Evolutionary conservation across 202 grass and related monocot species (phyloP), one percentile per base, ranked within the genome.

Genomic region (Schoenoplectus tabernaemontani): DNA sequence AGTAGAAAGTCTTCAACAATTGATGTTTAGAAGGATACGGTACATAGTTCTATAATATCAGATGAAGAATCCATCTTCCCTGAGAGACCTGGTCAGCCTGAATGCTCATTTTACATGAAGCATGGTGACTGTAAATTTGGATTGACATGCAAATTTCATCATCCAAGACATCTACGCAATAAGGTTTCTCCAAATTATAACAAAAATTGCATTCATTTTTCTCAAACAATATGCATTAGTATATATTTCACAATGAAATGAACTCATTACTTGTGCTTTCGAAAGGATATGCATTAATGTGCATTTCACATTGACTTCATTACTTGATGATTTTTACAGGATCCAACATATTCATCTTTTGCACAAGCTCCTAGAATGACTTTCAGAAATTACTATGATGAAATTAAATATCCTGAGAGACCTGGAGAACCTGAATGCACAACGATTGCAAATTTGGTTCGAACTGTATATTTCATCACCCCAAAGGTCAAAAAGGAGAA

Each of bases 401-500:
- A 44, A 48, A 64, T 26, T 32, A 22, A 59, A 74, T 74, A 80
- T 71, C 90, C 84, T 82, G 65, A 87, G 74, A 92, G 84, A 76
- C 73, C 84, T 87, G 89, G 84, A 78, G 71, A 76, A 60, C 82
- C 44, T 57, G 70, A 67, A 64, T 91, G 89, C 37, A n/a, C 15
- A 59, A 86, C 17, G 76, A 50, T 64, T 91, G 89, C 77, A 91
- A 68, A 71, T 91, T 84, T 74, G 57, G 85, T 60, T 84, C 58
- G 61, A 81, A 46, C 42, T 92, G 87, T 86, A 92, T 72, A 38
- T 92, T 77, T 78, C 87, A 92, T 82, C 90, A 92, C 66, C 89
- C 86, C 44, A 74, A 53, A 84, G 60, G 67, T 48, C 63, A 17
- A 32, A 53, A 33, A 19, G n/a, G 46, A 36, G 69, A 74, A 74